A percentile compares a stretch with the other conserved stretches of the same genome.
phyloP scores from a whole-genome alignment of 768 basidiomycete species.

The Rubroboletus pulcherrimus region DNA sequence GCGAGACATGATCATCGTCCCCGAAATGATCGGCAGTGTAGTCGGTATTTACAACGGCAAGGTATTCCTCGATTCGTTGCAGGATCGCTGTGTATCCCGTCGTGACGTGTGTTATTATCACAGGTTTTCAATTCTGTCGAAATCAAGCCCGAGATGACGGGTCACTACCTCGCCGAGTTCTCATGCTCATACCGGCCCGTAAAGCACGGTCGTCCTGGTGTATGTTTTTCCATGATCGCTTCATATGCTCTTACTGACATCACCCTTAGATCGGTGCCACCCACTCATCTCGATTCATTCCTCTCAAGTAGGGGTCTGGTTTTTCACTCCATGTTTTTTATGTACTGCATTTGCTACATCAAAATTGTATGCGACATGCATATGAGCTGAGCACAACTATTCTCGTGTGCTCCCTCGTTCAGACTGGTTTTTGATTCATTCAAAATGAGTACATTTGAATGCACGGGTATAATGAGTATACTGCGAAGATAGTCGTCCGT shows the following conservation, averaged over 20 bases:
- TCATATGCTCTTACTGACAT: conserved; percentile 10
- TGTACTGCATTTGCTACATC: conserved; percentile 19
- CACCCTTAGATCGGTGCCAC: conserved; percentile 76
- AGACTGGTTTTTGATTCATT: conserved; percentile 23
- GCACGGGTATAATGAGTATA: conserved; percentile 57
- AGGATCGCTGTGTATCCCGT: not conserved
- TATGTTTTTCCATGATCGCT: conserved; percentile 42
- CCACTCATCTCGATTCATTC: conserved; percentile 88
- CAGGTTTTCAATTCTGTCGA: conserved; percentile 94
- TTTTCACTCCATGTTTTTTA: conserved; percentile 23
- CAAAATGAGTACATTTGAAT: conserved; percentile 40
- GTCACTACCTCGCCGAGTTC: conserved; percentile 98
- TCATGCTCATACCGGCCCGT: conserved; percentile 97
- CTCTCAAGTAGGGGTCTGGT: conserved; percentile 78
- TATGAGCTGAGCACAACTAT: conserved; percentile 6
- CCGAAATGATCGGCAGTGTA: conserved; percentile 99
- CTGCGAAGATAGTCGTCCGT: conserved; percentile 60
- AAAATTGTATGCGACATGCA: conserved; percentile 41
- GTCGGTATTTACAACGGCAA: conserved; percentile 99
- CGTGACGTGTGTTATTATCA: not conserved
- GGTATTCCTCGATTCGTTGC: conserved; percentile 40
- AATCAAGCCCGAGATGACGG: conserved; percentile 99
- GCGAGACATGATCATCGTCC: conserved; percentile 99
- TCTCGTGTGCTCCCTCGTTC: conserved; percentile 5
- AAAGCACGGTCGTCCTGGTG: conserved; percentile 99